These are phyloP conservation scores for Neopestalotiopsis sp. DNA, from an alignment of 2,329 filamentous ascomycete genomes.

Conservation along the genomic window DNA sequence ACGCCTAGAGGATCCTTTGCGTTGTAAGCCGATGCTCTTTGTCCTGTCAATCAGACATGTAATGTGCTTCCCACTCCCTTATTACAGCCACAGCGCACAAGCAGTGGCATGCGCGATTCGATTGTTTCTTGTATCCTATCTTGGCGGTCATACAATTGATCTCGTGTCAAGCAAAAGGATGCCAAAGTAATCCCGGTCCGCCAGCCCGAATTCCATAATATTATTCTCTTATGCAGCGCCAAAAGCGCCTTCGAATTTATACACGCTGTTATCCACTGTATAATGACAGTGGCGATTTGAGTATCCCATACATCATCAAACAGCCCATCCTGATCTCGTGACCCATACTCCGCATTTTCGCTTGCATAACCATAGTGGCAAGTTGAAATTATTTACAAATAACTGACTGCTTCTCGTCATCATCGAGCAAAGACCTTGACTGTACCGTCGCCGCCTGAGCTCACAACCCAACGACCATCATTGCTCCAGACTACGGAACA, in stretches of 20 bases:
- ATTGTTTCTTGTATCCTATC: too few relatives aligned
- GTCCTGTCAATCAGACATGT: not conserved
- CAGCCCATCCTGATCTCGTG: not conserved
- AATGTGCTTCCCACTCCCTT: not conserved
- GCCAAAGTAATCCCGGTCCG: not conserved
- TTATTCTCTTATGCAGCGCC: not conserved
- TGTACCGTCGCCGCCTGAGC: constrained; percentile 90
- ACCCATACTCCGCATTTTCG: not conserved
- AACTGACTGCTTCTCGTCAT: constrained; percentile 14
- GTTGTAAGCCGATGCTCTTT: not conserved
- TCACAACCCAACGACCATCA: constrained; percentile 93
- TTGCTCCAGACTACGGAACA: constrained; percentile 95
- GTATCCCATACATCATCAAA: constrained; percentile 11
- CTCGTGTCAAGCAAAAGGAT: too few relatives aligned
- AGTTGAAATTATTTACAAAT: constrained; percentile 1
- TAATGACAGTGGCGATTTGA: not conserved
- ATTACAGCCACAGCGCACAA: too few relatives aligned
- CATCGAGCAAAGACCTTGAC: constrained; percentile 85
- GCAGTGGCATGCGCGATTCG: too few relatives aligned
- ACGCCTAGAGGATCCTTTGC: not conserved
- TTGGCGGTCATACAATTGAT: too few relatives aligned
- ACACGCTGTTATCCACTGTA: not conserved
- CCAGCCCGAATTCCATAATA: not conserved
- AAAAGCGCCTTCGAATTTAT: constrained; percentile 8
- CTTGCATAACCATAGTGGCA: not conserved